Base-by-base conservation (phyloP, 495 filamentous ascomycete species). In the Trichoderma gamsii region DNA sequence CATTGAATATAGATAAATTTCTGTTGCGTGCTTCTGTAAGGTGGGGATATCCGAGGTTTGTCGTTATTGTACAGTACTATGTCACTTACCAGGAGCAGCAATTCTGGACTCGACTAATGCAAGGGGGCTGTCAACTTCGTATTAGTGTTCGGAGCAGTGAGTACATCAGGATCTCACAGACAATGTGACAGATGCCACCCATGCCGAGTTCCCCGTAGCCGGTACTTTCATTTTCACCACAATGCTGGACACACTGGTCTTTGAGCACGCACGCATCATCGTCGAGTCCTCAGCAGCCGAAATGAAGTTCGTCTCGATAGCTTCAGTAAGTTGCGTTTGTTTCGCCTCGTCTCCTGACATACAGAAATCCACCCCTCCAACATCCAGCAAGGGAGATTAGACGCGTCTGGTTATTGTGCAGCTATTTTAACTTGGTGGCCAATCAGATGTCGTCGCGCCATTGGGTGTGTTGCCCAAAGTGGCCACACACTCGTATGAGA, bases 61-160 rank as follows among this genome's bases (percentile, higher is more conserved):
- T 38, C 35, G 5, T 38, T 38, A 38, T 38, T 38, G 8, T 38
- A 38, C 32, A 5, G 29, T 29, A 29, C 29, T 44, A 16, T 44
- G 41, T 44, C 43, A 46, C 43, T 3, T 18, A 16, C 43, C 35
- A 38, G 35, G 35, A 46, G 18, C 12, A 46, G 43, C 15, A 11
- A 44, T 16, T 46, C 12, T 46, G 2, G 43, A 18, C 43, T 18
- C 43, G 4, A 38, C 35, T 16, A 52, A 52, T n/a, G 49, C 49
- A 52, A 52, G 49, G 49, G 16, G 49, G 49, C 15, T 23, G 49
- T 52, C 49, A 52, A n/a, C n/a, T 38, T 52, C 49, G 49, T 52
- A 52, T 52, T 52, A 52, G 49, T 52, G 49, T 52, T 52, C 49
- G 43, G 43, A 15, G 12, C 43, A n/a, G 49, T 8, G 9, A 21